These are phyloP conservation scores for Malassezia cuniculi DNA, from an alignment of 1,284 basidiomycete species.

Conservation along the genomic window DNA sequence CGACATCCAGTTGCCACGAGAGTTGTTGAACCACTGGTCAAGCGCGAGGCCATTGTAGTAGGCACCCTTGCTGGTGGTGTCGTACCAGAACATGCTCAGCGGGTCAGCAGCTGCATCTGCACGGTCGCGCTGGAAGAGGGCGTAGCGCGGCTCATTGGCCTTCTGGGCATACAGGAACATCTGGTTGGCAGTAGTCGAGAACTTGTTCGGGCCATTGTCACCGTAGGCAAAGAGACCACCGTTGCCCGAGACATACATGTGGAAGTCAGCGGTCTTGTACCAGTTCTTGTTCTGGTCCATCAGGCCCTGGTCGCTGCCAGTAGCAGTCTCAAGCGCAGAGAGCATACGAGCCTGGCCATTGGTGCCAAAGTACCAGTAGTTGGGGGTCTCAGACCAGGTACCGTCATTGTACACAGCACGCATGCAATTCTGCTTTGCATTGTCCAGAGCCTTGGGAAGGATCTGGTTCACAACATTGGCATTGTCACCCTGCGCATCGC, in stretches of 20 bases:
- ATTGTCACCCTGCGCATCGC: conserved; percentile 57
- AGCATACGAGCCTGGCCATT: conserved; percentile 85
- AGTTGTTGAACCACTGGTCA: conserved; percentile 62
- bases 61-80: conserved; percentile 65
- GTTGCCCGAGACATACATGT: conserved; percentile 75
- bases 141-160: conserved; percentile 53
- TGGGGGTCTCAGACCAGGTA: conserved; percentile 86
- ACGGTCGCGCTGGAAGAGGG: conserved; percentile 85
- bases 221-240: conserved; percentile 83
- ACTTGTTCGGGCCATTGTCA: conserved; percentile 92
- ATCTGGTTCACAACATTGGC: conserved; percentile 56
- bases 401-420: conserved; percentile 56
- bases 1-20: conserved; percentile 63
- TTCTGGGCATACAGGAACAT: conserved; percentile 32
- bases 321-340: conserved; percentile 68
- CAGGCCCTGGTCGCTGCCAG: conserved; percentile 68
- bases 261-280: conserved; percentile 66
- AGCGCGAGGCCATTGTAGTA: conserved; percentile 78
- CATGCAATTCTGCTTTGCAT: conserved; percentile 70
- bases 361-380: conserved; percentile 55
- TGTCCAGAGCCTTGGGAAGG: conserved; percentile 61
- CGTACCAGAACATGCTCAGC: conserved; percentile 95
- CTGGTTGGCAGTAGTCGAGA: conserved; percentile 49
- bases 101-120: conserved; percentile 66
- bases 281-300: conserved; percentile 51